Evolutionary conservation across 2,329 filamentous ascomycete species (phyloP).

Genomic region (Cytospora leucostoma): DNA sequence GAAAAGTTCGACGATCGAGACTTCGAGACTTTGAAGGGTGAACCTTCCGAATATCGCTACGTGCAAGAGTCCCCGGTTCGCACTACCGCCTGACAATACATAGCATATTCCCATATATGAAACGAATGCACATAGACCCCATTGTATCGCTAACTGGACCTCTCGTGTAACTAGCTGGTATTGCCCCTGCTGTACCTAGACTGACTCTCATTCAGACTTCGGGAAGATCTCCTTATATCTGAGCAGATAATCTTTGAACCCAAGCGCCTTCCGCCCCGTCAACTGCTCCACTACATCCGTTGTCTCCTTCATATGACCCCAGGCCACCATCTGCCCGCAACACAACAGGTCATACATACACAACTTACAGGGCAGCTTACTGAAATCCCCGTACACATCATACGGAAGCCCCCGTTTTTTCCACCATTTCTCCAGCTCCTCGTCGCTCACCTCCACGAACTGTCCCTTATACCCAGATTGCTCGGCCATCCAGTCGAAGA

Average conservation of each 20-base stretch:
- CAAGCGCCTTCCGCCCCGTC: constrained; percentile 21
- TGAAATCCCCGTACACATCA: constrained; percentile 27
- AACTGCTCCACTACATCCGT: constrained; percentile 24
- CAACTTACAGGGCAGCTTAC: constrained; percentile 28
- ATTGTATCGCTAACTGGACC: too few relatives aligned
- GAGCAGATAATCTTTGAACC: constrained; percentile 23
- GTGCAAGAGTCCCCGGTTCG: too few relatives aligned
- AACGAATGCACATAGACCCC: too few relatives aligned
- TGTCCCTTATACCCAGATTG: constrained; percentile 29
- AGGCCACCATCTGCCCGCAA: constrained; percentile 27
- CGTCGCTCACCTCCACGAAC: constrained; percentile 29
- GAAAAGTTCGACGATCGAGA: too few relatives aligned
- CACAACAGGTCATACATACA: constrained; percentile 29
- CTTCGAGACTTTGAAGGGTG: too few relatives aligned
- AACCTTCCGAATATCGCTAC: too few relatives aligned
- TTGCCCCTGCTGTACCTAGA: background rate
- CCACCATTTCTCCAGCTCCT: constrained; percentile 28
- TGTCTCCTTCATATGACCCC: constrained; percentile 20
- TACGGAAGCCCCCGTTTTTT: constrained; percentile 26
- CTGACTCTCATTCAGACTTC: constrained; percentile 4
- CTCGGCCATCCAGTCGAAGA: constrained; percentile 30
- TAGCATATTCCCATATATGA: too few relatives aligned
- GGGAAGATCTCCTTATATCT: constrained; percentile 26
- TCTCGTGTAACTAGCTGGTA: too few relatives aligned
- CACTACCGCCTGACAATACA: too few relatives aligned